These are phyloP conservation scores for Epichloe amarillans DNA, from an alignment of 2,329 filamentous ascomycete species.

Conservation along the genomic window DNA sequence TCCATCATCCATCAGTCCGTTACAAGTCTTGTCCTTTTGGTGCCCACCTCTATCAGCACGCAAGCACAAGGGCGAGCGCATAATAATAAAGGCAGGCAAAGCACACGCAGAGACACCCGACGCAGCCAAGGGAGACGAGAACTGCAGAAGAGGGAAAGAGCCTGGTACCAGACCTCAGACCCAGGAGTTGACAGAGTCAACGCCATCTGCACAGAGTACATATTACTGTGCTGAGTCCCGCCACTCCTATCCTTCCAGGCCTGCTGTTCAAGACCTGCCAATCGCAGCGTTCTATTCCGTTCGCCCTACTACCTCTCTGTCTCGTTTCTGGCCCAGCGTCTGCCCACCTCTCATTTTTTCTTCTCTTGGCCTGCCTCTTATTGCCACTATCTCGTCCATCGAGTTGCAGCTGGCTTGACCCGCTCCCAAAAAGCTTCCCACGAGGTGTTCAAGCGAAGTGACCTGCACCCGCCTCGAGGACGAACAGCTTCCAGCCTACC, in stretches of 20 bases:
- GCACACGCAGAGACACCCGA: too few species aligned
- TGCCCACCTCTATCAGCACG: not conserved
- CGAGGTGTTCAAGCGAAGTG: slow-evolving; percentile 1
- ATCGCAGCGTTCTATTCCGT: slow-evolving; percentile 2
- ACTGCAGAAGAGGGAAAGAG: not conserved
- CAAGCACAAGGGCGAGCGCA: too few species aligned
- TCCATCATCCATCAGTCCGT: not conserved
- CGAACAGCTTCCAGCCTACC: not conserved
- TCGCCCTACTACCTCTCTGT: not conserved
- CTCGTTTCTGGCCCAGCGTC: not conserved
- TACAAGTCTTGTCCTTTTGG: not conserved
- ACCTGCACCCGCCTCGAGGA: slow-evolving; percentile 3
- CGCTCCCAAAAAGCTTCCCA: not conserved
- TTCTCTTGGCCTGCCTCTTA: not conserved
- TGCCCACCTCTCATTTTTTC: not conserved
- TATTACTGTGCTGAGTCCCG: not conserved
- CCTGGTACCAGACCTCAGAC: not conserved
- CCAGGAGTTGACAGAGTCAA: not conserved
- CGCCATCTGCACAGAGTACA: slow-evolving; percentile 1
- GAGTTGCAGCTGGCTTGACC: not conserved
- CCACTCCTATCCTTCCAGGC: not conserved
- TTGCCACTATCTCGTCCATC: not conserved
- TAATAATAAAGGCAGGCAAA: too few species aligned
- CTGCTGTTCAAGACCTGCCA: slow-evolving; percentile 3
- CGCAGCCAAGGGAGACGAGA: too few species aligned